These are phyloP conservation scores for Rutidosis leptorrhynchoides DNA, from an alignment of 129 eudicot species.

Conservation along the genomic window DNA sequence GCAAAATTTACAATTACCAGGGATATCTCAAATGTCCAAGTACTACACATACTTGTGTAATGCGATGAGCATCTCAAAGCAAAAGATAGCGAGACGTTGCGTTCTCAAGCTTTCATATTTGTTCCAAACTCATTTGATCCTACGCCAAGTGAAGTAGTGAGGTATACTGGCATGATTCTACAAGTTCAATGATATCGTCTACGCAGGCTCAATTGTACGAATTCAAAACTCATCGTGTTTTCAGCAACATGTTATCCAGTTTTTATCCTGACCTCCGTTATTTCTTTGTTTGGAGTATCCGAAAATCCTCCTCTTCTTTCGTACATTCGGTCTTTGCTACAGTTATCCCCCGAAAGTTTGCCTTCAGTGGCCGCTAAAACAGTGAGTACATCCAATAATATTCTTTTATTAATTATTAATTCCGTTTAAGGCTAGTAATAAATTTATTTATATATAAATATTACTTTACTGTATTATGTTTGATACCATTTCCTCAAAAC, in stretches of 20 bases:
- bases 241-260: conserved; percentile 45
- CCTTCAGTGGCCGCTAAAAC: conserved; percentile 55
- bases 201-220: neutral
- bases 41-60: conserved; percentile 63
- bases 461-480: no score
- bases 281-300: conserved; percentile 73
- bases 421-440: no score
- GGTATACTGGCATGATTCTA: conserved; percentile 71
- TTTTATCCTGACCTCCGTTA: conserved; percentile 59
- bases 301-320: conserved; percentile 51
- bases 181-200: conserved; percentile 40
- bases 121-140: conserved; percentile 43
- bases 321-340: conserved; percentile 62
- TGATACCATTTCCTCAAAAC: no score
- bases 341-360: conserved; percentile 41
- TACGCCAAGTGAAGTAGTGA: conserved; percentile 48
- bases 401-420: no score
- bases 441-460: no score
- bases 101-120: conserved; percentile 56
- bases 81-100: conserved; percentile 45
- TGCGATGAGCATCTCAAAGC: conserved; percentile 48
- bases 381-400: no score
- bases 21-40: conserved; percentile 65
- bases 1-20: conserved; percentile 34
- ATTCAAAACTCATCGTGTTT: no score